These are phyloP conservation scores for Akanthomyces dipterigenus DNA, from an alignment of 2,329 filamentous ascomycete genomes.

Conservation along the genomic window DNA sequence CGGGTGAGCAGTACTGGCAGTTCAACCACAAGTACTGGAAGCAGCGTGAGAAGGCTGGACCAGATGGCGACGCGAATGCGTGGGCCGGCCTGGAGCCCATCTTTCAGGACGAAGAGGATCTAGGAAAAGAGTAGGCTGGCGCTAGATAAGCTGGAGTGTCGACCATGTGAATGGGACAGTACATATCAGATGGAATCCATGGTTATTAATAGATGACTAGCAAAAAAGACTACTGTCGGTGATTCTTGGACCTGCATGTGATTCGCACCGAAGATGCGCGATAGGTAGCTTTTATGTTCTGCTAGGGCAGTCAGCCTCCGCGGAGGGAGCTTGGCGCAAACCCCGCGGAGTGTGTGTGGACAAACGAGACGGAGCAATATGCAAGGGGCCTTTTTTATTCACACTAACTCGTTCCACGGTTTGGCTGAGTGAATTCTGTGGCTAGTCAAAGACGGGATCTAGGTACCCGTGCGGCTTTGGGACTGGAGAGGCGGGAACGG, in stretches of 20 bases:
- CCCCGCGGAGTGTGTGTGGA: no score
- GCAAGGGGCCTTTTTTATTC: no score
- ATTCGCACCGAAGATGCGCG: neutral
- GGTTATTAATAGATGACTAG: neutral
- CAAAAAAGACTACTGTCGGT: neutral
- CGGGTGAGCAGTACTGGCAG: conserved; percentile 84
- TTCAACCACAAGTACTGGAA: conserved; percentile 89
- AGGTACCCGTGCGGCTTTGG: neutral
- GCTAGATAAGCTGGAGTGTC: neutral
- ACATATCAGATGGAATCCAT: conserved; percentile 2
- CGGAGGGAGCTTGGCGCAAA: neutral
- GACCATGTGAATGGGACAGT: neutral
- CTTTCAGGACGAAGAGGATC: conserved; percentile 38
- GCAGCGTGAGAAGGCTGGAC: conserved; percentile 58
- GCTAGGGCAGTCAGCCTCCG: neutral
- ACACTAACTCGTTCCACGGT: no score
- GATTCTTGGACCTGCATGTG: neutral
- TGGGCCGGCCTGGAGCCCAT: conserved; percentile 76
- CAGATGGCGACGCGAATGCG: conserved; percentile 45
- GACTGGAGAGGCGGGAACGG: neutral
- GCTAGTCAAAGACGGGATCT: neutral
- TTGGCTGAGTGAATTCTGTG: neutral
- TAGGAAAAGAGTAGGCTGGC: neutral
- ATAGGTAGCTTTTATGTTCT: no score
- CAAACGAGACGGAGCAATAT: no score